Evolutionary conservation across 331 rosid species (phyloP), one percentile per base, ranked within the genome.

Genomic region (Quercus lobata): DNA sequence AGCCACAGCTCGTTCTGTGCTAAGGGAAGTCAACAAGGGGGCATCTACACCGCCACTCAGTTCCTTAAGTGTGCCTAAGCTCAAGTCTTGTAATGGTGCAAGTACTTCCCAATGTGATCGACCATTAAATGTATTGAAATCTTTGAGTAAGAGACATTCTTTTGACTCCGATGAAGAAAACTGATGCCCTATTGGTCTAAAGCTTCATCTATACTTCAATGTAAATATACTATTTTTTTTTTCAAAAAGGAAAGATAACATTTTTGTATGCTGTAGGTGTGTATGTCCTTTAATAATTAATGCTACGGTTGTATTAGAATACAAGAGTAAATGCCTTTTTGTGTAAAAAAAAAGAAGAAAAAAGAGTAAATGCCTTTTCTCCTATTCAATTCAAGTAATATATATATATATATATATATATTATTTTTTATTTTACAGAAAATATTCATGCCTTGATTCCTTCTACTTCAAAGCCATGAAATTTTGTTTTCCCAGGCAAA

Each of bases 1-100:
- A 41, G 96, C 95, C 79, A 89, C 85, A 14, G 97, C 91, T 6
- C 91, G 93, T 86, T 84, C 96, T 58, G 97, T 94, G 82, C 96
- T 92, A 19, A 87, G 81, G 87, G 97, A 94, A 76, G 86, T 94
- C 68, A 92, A 89, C 88, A 85, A 70, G 79, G 94, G 98, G 49
- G 74, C 82, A 15, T 74, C 61, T 68, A 86, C 98, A 29, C 97
- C 97, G 2, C 87, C 92, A 17, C 83, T 92, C 3, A 74, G 89
- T 53, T 76, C 91, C 79, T 24, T 89, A 32, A 86, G 74, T 19
- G 83, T 89, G 84, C 97, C 98, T 54, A 92, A 89, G 79, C 88
- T 92, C 79, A 94, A 80, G 83, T 88, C 97, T 82, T 12, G 81
- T 16, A 49, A 63, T 6, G 87, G 73, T 30, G 86, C 19, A 61